phyloP scores from a whole-genome alignment of 2,329 filamentous ascomycete genomes.

The Cladosporium sp. region DNA sequence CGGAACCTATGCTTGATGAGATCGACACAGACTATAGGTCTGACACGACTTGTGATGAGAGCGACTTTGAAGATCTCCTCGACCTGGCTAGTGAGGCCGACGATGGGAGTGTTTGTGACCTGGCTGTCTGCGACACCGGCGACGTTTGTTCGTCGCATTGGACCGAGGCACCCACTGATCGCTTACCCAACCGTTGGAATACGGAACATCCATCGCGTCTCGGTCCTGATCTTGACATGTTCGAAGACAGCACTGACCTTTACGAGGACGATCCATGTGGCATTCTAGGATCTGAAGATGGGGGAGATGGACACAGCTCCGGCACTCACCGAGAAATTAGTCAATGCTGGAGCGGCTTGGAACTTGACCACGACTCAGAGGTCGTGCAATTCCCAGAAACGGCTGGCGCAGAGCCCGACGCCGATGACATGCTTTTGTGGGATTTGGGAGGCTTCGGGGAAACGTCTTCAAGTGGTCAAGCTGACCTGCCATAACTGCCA shows the following conservation, averaged over 20 bases:
- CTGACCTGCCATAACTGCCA: not conserved
- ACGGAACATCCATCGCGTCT: not conserved
- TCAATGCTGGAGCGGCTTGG: not conserved
- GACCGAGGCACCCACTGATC: not conserved
- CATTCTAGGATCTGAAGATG: not conserved
- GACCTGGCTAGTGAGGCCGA: not conserved
- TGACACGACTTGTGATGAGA: not conserved
- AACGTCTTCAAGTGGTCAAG: not conserved
- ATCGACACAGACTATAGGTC: not conserved
- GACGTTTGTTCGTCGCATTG: not conserved
- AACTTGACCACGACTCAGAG: not conserved
- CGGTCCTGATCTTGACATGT: slow-evolving; percentile 1
- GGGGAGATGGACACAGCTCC: not conserved
- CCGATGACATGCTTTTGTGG: not conserved
- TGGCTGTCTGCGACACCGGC: not conserved
- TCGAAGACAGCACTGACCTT: not conserved
- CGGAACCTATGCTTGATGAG: slow-evolving; percentile 4
- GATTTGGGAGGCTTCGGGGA: not conserved
- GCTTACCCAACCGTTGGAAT: not conserved
- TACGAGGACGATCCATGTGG: not conserved
- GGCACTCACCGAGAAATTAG: not conserved
- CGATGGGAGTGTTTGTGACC: not conserved
- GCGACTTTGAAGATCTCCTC: not conserved
- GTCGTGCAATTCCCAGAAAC: not conserved
- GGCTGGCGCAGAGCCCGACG: not conserved